phyloP scores from a whole-genome alignment of 306 rosid genomes.

The Trifolium dubium region DNA sequence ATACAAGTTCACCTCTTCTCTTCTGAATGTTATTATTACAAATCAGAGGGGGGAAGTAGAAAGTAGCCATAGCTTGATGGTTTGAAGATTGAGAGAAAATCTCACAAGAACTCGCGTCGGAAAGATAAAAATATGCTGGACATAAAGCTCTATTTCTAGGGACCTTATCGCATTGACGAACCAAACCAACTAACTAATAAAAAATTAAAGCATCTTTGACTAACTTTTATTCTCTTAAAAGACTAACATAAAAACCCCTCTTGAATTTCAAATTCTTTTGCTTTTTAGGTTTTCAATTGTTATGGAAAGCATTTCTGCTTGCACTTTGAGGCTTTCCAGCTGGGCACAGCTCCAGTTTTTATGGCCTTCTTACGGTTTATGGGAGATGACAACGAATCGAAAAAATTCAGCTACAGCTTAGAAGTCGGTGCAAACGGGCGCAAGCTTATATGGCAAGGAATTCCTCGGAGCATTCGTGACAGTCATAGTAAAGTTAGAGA shows the following conservation, averaged over 20 bases:
- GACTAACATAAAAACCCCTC: conserved; percentile 1
- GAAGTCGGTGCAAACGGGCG: conserved; percentile 95
- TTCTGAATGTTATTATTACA: neutral
- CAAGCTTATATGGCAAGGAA: conserved; percentile 90
- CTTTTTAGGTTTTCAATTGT: conserved; percentile 78
- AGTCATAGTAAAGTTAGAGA: conserved; percentile 88
- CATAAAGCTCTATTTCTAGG: neutral
- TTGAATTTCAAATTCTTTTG: conserved; percentile 29
- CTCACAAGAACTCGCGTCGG: neutral
- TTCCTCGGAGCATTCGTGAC: conserved; percentile 91
- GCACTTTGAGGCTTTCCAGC: conserved; percentile 95
- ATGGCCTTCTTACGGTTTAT: conserved; percentile 92
- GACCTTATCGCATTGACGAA: neutral
- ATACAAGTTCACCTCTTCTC: neutral
- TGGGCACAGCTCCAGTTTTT: conserved; percentile 79
- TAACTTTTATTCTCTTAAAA: neutral
- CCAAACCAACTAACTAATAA: neutral
- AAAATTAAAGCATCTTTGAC: neutral
- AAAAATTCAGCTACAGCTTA: conserved; percentile 84
- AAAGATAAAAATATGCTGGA: neutral
- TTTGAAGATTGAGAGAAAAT: neutral
- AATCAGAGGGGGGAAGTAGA: neutral
- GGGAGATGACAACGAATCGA: conserved; percentile 89
- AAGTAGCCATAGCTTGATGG: neutral
- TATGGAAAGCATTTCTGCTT: conserved; percentile 89